Conservation (phyloP, 208 protist genomes). For the Trypanosoma cruzi region DNA sequence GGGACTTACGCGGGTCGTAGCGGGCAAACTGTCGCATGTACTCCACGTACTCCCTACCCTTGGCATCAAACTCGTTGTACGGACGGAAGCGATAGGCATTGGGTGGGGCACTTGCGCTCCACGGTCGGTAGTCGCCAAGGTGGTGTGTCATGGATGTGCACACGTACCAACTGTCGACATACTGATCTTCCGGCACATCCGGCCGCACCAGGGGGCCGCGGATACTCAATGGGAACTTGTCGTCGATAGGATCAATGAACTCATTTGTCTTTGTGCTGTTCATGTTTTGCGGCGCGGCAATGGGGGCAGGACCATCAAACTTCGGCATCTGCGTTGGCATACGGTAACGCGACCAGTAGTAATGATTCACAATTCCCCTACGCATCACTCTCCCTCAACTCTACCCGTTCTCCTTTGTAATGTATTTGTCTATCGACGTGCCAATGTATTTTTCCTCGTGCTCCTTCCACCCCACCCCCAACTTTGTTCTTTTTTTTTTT, state of each 20-base stretch:
- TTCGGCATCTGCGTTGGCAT: constrained; percentile 85
- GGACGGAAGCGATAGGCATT: constrained; percentile 88
- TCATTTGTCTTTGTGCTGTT: constrained; percentile 91
- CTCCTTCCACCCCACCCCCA: not conserved
- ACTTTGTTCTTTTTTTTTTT: not conserved
- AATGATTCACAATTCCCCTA: constrained; percentile 34
- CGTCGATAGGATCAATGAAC: constrained; percentile 91
- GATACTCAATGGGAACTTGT: constrained; percentile 88
- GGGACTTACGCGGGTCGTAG: constrained; percentile 43
- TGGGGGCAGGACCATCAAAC: constrained; percentile 84
- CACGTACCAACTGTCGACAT: constrained; percentile 92
- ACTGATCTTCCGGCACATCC: constrained; percentile 88
- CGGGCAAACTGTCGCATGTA: constrained; percentile 62
- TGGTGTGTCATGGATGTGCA: constrained; percentile 91
- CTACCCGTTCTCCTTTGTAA: not conserved
- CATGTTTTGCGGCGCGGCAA: constrained; percentile 90
- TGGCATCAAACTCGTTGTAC: constrained; percentile 86
- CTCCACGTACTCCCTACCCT: constrained; percentile 84
- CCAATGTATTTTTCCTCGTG: not conserved
- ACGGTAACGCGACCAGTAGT: constrained; percentile 91
- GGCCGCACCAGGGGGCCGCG: constrained; percentile 76
- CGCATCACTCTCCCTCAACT: constrained; percentile 16
- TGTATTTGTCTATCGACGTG: not conserved
- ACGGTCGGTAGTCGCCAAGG: constrained; percentile 83
- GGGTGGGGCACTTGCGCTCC: constrained; percentile 77